Evolutionary conservation across 2,329 filamentous ascomycete species (phyloP), one percentile per base, ranked within the genome.

Genomic region (Pseudogymnoascus sp.): DNA sequence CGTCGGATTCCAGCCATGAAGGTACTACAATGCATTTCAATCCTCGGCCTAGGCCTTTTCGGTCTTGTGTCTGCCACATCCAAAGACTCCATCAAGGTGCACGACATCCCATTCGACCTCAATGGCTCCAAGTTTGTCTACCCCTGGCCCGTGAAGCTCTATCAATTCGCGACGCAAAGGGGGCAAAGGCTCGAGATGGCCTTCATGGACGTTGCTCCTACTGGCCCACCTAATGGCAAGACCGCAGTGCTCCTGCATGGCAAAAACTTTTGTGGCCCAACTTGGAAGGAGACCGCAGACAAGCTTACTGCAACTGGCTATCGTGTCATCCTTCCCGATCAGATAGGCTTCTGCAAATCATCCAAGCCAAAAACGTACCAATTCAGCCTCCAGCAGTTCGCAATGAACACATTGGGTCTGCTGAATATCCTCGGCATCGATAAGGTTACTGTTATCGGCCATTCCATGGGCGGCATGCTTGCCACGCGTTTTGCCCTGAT

Each of bases 271-370:
- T 83, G 81, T 69, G 78, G 75, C 36, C 73, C 78, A 21, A 83
- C 80, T 6, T 83, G 81, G 81, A 73, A 76, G 61, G 70, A 69
- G 13, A 82, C 80, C 12, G 77, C 79, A n/a, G 65, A 69, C 9
- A 69, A 72, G 9, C 75, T 83, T 61, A 67, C 73, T 3, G 64
- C 66, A 2, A 69, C 68, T 29, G 81, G 80, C 42, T 82, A 80
- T 65, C 78, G 81, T 39, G 78, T 83, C 60, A 76, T 83, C 59
- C 72, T 80, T 2, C 79, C 80, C 0, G 81, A 84, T 65, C 80
- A 83, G 65, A 72, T 84, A 55, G 81, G 81, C 63, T 84, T 82
- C 72, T 84, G 81, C 76, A 83, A 83, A 70, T 82, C 80, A 7
- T 76, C 77, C 27, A 83, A 83, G 70, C 78, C 80, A 0, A 67